Evolutionary conservation across 148 eudicot genomes (phyloP).

Genomic region (Simmondsia chinensis): DNA sequence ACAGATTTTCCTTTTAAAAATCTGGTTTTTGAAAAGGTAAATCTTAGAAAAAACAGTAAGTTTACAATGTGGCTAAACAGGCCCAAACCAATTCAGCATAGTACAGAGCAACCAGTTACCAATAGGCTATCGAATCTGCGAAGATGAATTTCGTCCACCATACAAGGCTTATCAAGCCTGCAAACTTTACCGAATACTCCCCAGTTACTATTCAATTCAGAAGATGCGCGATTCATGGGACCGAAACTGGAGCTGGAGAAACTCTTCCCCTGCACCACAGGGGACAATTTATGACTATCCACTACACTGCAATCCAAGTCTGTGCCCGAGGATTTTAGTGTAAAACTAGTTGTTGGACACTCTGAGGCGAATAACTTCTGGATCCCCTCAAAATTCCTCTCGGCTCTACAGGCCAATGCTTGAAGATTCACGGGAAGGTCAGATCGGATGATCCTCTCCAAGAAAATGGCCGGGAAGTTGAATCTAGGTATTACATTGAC

Average conservation of each 20-base stretch:
- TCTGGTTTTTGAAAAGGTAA: too few species aligned
- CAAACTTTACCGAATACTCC: slow-evolving; percentile 79
- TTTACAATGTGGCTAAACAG: too few species aligned
- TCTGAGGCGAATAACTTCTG: slow-evolving; percentile 20
- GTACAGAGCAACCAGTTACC: slow-evolving; percentile 37
- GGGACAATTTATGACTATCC: slow-evolving; percentile 17
- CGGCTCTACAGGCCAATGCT: slow-evolving; percentile 90
- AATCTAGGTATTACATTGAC: slow-evolving; percentile 91
- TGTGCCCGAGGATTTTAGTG: slow-evolving; percentile 12
- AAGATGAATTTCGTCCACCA: slow-evolving; percentile 94
- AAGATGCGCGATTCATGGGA: slow-evolving; percentile 32
- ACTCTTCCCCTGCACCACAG: slow-evolving; percentile 30
- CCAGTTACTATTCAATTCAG: slow-evolving; percentile 64
- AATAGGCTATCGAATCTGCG: slow-evolving; percentile 95
- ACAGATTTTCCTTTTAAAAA: too few species aligned
- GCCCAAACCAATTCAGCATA: slow-evolving; percentile 10
- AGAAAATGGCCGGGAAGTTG: slow-evolving; percentile 88
- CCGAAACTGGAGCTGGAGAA: slow-evolving; percentile 32
- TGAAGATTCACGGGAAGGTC: slow-evolving; percentile 97
- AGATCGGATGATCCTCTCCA: slow-evolving; percentile 90
- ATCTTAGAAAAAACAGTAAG: too few species aligned
- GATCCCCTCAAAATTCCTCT: slow-evolving; percentile 43
- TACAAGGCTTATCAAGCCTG: slow-evolving; percentile 59
- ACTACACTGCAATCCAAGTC: slow-evolving; percentile 12
- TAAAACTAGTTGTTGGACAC: slow-evolving; percentile 14